These are phyloP conservation scores for Fusarium drepaniforme DNA, from an alignment of 2,329 filamentous ascomycete genomes.

Conservation along the genomic window DNA sequence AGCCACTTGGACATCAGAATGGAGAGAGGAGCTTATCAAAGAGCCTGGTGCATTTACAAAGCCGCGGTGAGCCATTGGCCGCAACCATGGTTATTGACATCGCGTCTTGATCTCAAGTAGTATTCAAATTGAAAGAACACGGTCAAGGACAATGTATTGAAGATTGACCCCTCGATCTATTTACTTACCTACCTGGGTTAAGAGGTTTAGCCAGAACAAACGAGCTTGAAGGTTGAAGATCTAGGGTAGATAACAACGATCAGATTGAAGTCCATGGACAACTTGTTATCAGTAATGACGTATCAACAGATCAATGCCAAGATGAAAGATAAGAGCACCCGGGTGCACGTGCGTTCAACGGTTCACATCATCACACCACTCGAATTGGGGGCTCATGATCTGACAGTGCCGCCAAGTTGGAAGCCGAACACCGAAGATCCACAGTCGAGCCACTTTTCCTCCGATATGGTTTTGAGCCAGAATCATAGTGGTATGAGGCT, in stretches of 20 bases:
- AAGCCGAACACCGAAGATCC: constrained; percentile 1
- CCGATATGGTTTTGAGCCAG: background rate
- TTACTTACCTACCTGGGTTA: too few species aligned
- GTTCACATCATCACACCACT: background rate
- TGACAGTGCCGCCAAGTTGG: background rate
- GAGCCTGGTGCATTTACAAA: too few species aligned
- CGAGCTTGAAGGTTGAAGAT: background rate
- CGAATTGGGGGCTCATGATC: background rate
- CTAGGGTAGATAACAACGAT: background rate
- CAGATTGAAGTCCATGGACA: background rate
- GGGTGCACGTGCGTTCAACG: background rate
- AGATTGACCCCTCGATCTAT: too few species aligned
- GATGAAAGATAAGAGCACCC: background rate
- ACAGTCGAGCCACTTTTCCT: constrained; percentile 1
- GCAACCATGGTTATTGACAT: too few species aligned
- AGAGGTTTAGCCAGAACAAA: background rate
- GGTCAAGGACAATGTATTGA: too few species aligned
- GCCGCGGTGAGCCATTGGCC: too few species aligned
- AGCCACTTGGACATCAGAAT: too few species aligned
- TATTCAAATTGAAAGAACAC: too few species aligned
- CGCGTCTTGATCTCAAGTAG: too few species aligned
- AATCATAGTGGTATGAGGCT: background rate
- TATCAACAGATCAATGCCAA: background rate
- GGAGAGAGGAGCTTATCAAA: too few species aligned
- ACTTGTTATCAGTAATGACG: background rate